Evolutionary conservation across 495 filamentous ascomycete genomes (phyloP).

Genomic region (Xylaria cubensis): DNA sequence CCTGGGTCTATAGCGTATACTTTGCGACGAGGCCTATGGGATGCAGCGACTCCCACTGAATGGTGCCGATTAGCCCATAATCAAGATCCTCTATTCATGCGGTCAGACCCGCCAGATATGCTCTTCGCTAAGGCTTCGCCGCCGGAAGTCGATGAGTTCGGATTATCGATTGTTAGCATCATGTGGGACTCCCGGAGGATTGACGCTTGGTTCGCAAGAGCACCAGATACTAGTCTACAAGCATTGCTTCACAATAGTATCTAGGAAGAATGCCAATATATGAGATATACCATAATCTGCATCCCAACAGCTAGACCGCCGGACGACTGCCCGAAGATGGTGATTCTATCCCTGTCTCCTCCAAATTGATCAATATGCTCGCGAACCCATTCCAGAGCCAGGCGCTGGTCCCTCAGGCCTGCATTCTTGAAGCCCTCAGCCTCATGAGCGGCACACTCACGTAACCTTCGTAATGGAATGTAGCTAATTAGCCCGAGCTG

Average conservation of each 20-base stretch:
- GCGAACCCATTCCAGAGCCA: slow-evolving; percentile 62
- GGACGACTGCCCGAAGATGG: slow-evolving; percentile 63
- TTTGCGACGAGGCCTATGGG: slow-evolving; percentile 28
- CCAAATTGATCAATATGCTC: slow-evolving; percentile 66
- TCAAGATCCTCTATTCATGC: slow-evolving; percentile 20
- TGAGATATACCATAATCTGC: slow-evolving; percentile 50
- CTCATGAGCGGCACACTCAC: slow-evolving; percentile 29
- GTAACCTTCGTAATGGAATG: neutral
- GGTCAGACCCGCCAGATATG: neutral
- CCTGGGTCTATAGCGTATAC: slow-evolving; percentile 27
- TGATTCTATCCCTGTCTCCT: slow-evolving; percentile 60
- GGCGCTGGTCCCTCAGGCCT: slow-evolving; percentile 62
- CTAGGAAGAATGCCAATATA: neutral
- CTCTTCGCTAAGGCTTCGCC: neutral
- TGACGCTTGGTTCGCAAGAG: slow-evolving; percentile 16
- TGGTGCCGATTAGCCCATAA: neutral
- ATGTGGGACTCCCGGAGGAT: slow-evolving; percentile 21
- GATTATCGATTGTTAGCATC: slow-evolving; percentile 12
- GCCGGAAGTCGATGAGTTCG: slow-evolving; percentile 7
- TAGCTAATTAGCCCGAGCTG: neutral
- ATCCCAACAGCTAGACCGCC: slow-evolving; percentile 53
- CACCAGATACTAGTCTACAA: neutral
- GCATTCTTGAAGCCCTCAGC: slow-evolving; percentile 51
- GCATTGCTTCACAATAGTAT: neutral
- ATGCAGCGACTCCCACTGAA: slow-evolving; percentile 23